A percentile compares a stretch with the other conserved stretches of the same genome.
Conservation (phyloP, 352 stramenopile genomes). For the Halophytophthora batemanensis region DNA sequence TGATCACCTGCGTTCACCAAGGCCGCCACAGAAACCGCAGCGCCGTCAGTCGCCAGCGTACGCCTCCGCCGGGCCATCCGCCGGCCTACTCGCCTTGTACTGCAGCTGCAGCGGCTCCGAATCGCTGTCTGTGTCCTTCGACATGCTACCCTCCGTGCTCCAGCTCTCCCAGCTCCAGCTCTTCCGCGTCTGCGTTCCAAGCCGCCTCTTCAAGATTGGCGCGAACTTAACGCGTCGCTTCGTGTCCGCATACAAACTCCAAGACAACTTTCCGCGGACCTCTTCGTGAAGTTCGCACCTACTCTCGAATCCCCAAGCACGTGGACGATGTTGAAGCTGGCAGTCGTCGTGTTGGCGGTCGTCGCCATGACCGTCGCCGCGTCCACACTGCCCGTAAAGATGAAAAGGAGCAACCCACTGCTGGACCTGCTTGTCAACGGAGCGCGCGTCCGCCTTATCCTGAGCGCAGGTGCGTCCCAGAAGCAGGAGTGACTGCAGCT, state of each 20-base stretch:
- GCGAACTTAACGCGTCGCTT: no score
- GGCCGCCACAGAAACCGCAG: background rate
- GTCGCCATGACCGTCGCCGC: background rate
- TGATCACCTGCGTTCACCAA: slow-evolving; percentile 76
- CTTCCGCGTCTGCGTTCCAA: no score
- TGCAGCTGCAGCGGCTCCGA: slow-evolving; percentile 81
- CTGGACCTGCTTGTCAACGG: slow-evolving; percentile 17
- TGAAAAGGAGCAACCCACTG: slow-evolving; percentile 22
- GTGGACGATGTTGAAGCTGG: no score
- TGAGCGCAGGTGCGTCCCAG: slow-evolving; percentile 16
- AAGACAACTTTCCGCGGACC: no score
- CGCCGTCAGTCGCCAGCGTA: background rate
- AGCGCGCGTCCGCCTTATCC: slow-evolving; percentile 9
- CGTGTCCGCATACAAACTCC: no score
- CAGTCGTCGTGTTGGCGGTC: no score
- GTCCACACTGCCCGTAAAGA: slow-evolving; percentile 13
- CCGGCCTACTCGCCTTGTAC: slow-evolving; percentile 64
- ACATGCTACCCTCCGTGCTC: slow-evolving; percentile 34
- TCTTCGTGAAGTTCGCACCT: no score
- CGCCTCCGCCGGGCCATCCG: background rate
- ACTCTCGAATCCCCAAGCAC: no score
- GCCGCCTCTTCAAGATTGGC: no score
- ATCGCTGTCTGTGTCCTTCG: slow-evolving; percentile 84
- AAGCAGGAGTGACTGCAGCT: no score
- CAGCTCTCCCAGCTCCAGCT: no score